phyloP scores from a whole-genome alignment of 306 rosid genomes.

The Lathyrus aphaca region DNA sequence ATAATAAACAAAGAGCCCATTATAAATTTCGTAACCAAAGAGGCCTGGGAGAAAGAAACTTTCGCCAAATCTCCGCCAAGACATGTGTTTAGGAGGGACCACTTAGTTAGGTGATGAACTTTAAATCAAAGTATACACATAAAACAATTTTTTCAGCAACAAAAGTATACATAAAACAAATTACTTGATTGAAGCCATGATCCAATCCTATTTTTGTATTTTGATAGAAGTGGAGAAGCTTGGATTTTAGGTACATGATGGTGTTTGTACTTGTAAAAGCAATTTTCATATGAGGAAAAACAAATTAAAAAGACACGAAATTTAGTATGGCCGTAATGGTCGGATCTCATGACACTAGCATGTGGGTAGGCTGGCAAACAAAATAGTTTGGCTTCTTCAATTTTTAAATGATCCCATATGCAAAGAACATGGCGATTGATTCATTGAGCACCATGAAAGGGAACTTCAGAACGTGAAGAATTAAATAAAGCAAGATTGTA shows the following conservation, averaged over 20 bases:
- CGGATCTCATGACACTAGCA: slow-evolving; percentile 78
- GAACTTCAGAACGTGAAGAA: slow-evolving; percentile 43
- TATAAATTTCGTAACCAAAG: neutral
- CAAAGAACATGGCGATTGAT: slow-evolving; percentile 58
- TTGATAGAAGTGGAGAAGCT: slow-evolving; percentile 24
- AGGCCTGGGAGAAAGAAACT: neutral
- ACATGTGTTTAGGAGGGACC: slow-evolving; percentile 38
- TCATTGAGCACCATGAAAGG: slow-evolving; percentile 46
- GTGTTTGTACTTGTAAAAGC: slow-evolving; percentile 40
- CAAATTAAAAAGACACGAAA: slow-evolving; percentile 47
- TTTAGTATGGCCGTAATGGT: slow-evolving; percentile 57
- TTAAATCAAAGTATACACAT: slow-evolving; percentile 7
- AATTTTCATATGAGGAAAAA: slow-evolving; percentile 45
- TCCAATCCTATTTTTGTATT: no score
- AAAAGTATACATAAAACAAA: slow-evolving; percentile 29
- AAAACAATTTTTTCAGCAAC: slow-evolving; percentile 21
- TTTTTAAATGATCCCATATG: slow-evolving; percentile 44
- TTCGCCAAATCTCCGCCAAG: slow-evolving; percentile 13
- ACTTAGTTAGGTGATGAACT: slow-evolving; percentile 17
- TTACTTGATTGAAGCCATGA: slow-evolving; percentile 12
- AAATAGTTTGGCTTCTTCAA: slow-evolving; percentile 43
- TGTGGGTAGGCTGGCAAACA: slow-evolving; percentile 65
- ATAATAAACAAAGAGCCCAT: neutral
- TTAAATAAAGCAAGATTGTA: slow-evolving; percentile 36
- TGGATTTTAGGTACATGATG: slow-evolving; percentile 42